Conservation (phyloP, 768 basidiomycete genomes). For the Boletellus ananiceps region DNA sequence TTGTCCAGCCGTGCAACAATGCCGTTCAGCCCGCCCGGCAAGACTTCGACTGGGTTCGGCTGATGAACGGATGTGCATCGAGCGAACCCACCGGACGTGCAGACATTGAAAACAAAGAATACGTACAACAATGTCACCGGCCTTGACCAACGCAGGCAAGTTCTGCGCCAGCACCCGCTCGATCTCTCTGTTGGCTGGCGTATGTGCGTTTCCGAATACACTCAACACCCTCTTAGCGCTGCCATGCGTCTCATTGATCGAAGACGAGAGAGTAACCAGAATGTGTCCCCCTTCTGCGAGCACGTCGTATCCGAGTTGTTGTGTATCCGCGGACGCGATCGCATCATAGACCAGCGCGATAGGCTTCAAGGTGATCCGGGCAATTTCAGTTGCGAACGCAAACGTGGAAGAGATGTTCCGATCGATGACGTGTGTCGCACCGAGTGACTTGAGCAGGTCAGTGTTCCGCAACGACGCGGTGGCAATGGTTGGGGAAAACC, state of each 20-base stretch:
- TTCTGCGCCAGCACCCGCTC: constrained; percentile 11
- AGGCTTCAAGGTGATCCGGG: constrained; percentile 7
- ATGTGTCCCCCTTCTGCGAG: constrained; percentile 32
- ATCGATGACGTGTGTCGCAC: constrained; percentile 37
- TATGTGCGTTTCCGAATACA: constrained; percentile 9
- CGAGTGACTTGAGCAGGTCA: constrained; percentile 30
- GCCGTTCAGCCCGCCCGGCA: constrained; percentile 37
- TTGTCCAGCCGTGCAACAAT: constrained; percentile 31
- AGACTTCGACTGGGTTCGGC: constrained; percentile 23
- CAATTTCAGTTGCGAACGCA: constrained; percentile 14
- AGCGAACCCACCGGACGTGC: neutral
- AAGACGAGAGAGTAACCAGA: neutral
- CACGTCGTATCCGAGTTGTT: constrained; percentile 29
- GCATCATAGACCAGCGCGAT: constrained; percentile 24
- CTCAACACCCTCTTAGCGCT: constrained; percentile 16
- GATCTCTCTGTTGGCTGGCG: constrained; percentile 8
- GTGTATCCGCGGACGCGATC: constrained; percentile 28
- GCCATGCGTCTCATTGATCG: constrained; percentile 10
- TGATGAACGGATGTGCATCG: neutral
- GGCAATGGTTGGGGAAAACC: constrained; percentile 36
- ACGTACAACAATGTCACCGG: constrained; percentile 17
- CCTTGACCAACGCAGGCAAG: constrained; percentile 10
- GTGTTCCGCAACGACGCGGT: constrained; percentile 37
- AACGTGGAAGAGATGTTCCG: constrained; percentile 15
- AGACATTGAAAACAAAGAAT: neutral